These are phyloP conservation scores for Aureobasidium sp. DNA, from an alignment of 2,329 filamentous ascomycete species.

Conservation along the genomic window DNA sequence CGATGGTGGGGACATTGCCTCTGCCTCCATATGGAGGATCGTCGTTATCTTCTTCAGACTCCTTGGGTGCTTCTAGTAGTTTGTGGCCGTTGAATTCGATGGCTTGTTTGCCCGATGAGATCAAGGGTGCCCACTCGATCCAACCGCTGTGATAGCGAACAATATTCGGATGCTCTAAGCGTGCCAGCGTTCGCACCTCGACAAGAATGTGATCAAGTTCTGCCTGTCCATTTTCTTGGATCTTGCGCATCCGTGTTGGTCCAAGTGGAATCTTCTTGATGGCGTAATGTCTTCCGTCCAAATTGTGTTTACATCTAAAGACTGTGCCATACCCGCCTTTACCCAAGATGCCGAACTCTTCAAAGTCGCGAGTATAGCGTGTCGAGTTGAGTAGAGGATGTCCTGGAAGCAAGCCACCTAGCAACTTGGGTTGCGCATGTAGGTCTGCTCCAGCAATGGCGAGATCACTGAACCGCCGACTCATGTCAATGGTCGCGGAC, in stretches of 20 bases:
- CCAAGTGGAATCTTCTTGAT: conserved; percentile 59
- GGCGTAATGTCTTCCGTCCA: conserved; percentile 57
- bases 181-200: conserved; percentile 56
- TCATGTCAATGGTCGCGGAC: background rate
- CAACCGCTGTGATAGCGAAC: conserved; percentile 61
- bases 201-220: conserved; percentile 52
- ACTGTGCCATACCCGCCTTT: conserved; percentile 61
- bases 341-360: conserved; percentile 50
- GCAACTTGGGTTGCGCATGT: conserved; percentile 1
- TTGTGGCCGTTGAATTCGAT: conserved; percentile 10
- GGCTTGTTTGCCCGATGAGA: conserved; percentile 3
- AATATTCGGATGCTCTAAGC: conserved; percentile 58
- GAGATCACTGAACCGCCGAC: background rate
- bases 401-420: conserved; percentile 12
- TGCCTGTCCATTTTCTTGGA: conserved; percentile 45
- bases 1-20: background rate
- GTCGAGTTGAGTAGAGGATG: conserved; percentile 29
- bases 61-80: conserved; percentile 10
- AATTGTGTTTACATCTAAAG: conserved; percentile 53
- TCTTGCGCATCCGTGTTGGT: conserved; percentile 43
- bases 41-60: background rate
- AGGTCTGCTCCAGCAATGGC: conserved; percentile 1
- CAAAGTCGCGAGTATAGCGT: conserved; percentile 46
- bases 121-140: conserved; percentile 44
- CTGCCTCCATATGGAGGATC: background rate